A percentile compares a stretch with the other conserved stretches of the same genome.
Conservation (phyloP, 2,329 filamentous ascomycete species). For the Fusarium sp. region DNA sequence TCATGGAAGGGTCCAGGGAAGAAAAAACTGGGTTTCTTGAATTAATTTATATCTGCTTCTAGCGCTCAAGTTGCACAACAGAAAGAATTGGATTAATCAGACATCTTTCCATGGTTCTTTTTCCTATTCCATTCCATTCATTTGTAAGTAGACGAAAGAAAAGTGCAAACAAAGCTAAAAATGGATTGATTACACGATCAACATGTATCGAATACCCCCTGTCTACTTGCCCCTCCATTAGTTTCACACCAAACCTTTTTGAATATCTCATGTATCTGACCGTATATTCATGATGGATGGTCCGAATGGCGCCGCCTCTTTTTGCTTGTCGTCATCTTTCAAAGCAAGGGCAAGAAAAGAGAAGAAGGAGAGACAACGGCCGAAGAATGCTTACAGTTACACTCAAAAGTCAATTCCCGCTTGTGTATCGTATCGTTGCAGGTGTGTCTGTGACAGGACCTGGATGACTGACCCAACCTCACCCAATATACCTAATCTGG, state of each 20-base stretch:
- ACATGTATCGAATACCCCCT: background rate
- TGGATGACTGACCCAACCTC: background rate
- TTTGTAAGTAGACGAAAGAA: conserved; percentile 22
- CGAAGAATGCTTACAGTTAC: conserved; percentile 11
- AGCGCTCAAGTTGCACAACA: conserved; percentile 13
- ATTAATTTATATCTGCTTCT: conserved; percentile 23
- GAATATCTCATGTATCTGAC: conserved; percentile 1
- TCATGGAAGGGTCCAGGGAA: conserved; percentile 29
- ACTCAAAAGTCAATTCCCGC: background rate
- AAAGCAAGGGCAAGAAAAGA: conserved; percentile 6
- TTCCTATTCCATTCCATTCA: conserved; percentile 14
- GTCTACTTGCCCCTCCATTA: conserved; percentile 18
- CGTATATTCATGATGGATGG: conserved; percentile 7
- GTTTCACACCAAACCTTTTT: background rate
- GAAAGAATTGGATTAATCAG: conserved; percentile 8
- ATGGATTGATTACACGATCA: conserved; percentile 5
- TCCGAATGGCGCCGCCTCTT: conserved; percentile 20
- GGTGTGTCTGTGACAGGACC: background rate
- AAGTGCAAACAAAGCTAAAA: background rate
- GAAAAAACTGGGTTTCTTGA: conserved; percentile 23
- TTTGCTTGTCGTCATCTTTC: conserved; percentile 17
- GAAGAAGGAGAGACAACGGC: conserved; percentile 7
- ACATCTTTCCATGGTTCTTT: conserved; percentile 1
- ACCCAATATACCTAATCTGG: background rate
- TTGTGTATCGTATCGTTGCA: conserved; percentile 1